Conservation (phyloP, 352 stramenopile species). For the Globisporangium abappressorium region DNA sequence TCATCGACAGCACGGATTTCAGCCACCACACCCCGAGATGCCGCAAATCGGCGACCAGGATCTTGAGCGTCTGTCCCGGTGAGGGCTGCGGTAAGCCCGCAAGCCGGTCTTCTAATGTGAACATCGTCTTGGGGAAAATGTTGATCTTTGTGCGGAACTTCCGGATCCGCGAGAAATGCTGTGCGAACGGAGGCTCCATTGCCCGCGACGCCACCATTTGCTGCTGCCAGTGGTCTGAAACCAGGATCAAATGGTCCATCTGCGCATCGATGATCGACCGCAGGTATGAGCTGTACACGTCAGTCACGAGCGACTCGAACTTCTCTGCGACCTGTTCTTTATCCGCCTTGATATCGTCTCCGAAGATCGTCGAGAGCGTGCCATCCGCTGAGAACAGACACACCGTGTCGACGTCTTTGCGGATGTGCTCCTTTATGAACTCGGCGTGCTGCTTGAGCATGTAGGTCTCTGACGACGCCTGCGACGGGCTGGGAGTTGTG, state of each 20-base stretch:
- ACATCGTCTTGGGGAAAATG: constrained; percentile 52
- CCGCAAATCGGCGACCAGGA: constrained; percentile 54
- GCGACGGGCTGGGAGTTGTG: background rate
- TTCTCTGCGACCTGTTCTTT: constrained; percentile 49
- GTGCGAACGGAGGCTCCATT: constrained; percentile 22
- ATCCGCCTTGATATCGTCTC: constrained; percentile 49
- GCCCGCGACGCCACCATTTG: constrained; percentile 31
- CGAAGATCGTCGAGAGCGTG: constrained; percentile 68
- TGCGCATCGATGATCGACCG: constrained; percentile 49
- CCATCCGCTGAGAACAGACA: constrained; percentile 64
- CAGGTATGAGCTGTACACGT: constrained; percentile 58
- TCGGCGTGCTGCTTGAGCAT: constrained; percentile 56
- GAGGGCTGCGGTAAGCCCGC: constrained; percentile 32
- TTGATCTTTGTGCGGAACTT: constrained; percentile 64
- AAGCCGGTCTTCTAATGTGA: constrained; percentile 47
- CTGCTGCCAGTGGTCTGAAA: constrained; percentile 64
- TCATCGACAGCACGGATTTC: constrained; percentile 47
- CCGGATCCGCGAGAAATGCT: constrained; percentile 44
- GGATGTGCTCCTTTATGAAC: constrained; percentile 75
- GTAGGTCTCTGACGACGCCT: constrained; percentile 11
- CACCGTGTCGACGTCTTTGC: constrained; percentile 66
- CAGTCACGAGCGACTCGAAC: constrained; percentile 59
- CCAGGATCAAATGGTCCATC: constrained; percentile 45
- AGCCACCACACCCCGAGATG: constrained; percentile 68
- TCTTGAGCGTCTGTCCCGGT: constrained; percentile 34